Evolutionary conservation across 1,284 basidiomycete species (phyloP), one percentile per base, ranked within the genome.

Genomic region (Hymenochaete sp.): DNA sequence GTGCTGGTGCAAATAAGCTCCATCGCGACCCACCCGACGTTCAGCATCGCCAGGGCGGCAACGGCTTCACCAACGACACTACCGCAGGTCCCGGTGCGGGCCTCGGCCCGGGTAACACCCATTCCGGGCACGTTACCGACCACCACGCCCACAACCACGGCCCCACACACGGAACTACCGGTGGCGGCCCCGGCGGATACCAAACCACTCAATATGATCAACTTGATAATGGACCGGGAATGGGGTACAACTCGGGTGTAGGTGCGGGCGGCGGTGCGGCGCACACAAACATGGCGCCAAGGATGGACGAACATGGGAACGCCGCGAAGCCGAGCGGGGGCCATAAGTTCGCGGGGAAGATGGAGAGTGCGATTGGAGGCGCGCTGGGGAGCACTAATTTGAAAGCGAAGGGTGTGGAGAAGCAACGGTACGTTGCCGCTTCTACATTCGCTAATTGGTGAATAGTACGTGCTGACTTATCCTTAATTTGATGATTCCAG

Each of bases 391-490:
- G 70, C 54, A 62, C 65, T 33, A 60, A 67, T 0, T 59, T 77
- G 32, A 72, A 73, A 53, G 67, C 64, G 10, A 73, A 71, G 53
- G 74, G 72, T 8, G 47, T 68, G 32, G 65, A 73, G 62, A 77
- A 76, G 55, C 70, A 77, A 55, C 65, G 67, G 67, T 71, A 49
- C 46, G 64, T 61, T 29, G 22, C 33, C 11, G 31, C 13, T 24
- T 16, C 21, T 14, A 19, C 10, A 6, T 25, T 18, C 31, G 7
- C 16, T 16, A 38, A 42, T 5, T 28, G 25, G 14, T 31, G 38
- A 10, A n/a, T n/a, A n/a, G n/a, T n/a, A n/a, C n/a, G n/a, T n/a
- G n/a, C 21, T 13, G 6, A 42, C 28, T 7, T 28, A 16, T 27
- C 35, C 13, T 26, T 24, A 10, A 4, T 16, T 11, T 37, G 2